Conservation (phyloP, 768 basidiomycete species). For the Trametes cubensis region DNA sequence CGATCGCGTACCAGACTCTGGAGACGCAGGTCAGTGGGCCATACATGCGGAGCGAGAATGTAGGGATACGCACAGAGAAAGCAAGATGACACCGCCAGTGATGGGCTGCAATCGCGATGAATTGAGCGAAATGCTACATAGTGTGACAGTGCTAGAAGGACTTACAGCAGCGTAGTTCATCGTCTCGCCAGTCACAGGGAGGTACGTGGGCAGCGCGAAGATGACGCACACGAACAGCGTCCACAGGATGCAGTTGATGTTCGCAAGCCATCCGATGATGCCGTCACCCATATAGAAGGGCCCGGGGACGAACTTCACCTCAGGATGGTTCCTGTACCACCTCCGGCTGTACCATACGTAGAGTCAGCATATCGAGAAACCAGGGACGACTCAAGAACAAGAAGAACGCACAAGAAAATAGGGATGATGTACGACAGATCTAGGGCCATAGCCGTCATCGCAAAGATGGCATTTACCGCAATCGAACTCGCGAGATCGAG, state of each 20-base stretch:
- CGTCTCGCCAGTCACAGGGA: conserved; percentile 68
- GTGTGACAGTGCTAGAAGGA: no score
- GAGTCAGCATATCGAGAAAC: no score
- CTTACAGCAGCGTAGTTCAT: conserved; percentile 84
- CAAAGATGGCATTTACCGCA: conserved; percentile 82
- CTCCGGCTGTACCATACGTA: conserved; percentile 47
- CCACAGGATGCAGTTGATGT: conserved; percentile 69
- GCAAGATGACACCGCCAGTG: conserved; percentile 38
- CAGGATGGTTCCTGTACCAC: conserved; percentile 69
- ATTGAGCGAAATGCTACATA: not conserved
- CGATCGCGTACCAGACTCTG: conserved; percentile 22
- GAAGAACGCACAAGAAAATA: conserved; percentile 55
- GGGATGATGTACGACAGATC: conserved; percentile 85
- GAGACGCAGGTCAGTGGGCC: not conserved
- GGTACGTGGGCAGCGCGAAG: conserved; percentile 69
- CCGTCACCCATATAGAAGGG: conserved; percentile 86
- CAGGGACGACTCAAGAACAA: no score
- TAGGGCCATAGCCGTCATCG: conserved; percentile 75
- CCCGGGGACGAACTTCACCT: conserved; percentile 82
- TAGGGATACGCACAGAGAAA: conserved; percentile 33
- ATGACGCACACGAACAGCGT: conserved; percentile 70
- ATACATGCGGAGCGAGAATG: not conserved
- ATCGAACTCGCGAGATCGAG: conserved; percentile 77
- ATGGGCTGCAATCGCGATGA: conserved; percentile 29
- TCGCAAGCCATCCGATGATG: conserved; percentile 59